Evolutionary conservation across 169 alveolate genomes (phyloP).

Genomic region (Plasmodium knowlesi): DNA sequence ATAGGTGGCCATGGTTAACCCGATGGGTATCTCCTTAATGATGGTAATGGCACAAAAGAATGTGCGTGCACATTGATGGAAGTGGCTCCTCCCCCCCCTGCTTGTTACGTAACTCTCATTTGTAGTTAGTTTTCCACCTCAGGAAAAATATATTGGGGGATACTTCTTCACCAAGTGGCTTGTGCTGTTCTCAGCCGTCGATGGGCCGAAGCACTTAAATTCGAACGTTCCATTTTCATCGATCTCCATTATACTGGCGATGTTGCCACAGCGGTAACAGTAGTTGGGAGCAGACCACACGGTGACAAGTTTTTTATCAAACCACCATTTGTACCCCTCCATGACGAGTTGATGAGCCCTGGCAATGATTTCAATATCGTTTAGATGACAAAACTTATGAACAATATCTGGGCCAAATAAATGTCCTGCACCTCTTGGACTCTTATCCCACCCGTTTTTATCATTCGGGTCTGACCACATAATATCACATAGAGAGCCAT

Average conservation of each 20-base stretch:
- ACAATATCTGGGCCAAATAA: conserved; percentile 97
- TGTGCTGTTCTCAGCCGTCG: not conserved
- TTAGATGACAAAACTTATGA: conserved; percentile 94
- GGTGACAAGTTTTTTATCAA: conserved; percentile 95
- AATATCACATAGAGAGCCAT: conserved; percentile 99
- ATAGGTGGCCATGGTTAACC: too few species aligned
- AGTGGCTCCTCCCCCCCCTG: too few species aligned
- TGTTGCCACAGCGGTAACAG: conserved; percentile 99
- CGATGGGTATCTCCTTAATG: too few species aligned
- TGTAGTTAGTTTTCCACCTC: not conserved
- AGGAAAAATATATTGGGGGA: conserved; percentile 56
- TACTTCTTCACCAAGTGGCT: not conserved
- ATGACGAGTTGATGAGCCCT: conserved; percentile 99
- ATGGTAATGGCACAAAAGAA: too few species aligned
- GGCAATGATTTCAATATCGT: conserved; percentile 96
- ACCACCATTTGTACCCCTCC: conserved; percentile 99
- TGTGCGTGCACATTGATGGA: too few species aligned
- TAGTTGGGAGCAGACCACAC: conserved; percentile 99
- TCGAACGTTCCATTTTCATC: conserved; percentile 88
- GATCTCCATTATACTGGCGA: conserved; percentile 97
- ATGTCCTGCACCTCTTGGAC: conserved; percentile 99
- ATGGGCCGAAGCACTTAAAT: conserved; percentile 57
- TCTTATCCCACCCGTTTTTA: conserved; percentile 90
- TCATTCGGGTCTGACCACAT: conserved; percentile 99
- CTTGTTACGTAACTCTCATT: not conserved